Evolutionary conservation across 176 grass and related monocot genomes (phyloP), one percentile per base, ranked within the genome.

Genomic region (Aegilops tauschii): DNA sequence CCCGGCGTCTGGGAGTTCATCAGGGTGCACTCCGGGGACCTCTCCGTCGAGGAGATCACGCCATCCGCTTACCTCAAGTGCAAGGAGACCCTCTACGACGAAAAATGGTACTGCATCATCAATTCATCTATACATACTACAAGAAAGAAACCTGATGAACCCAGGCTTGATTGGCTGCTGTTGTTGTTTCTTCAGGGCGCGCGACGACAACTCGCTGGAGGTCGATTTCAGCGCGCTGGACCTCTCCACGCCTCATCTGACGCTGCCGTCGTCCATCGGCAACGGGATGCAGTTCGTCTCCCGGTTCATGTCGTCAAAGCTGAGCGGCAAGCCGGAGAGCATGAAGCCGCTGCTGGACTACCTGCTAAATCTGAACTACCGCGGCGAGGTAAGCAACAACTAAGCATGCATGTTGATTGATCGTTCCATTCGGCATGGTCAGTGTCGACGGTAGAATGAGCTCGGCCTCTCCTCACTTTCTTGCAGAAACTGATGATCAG

Each of bases 401-500:
- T 52, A 52, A 52, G 49, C 14, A 16, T 8, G 52, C 61, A 84
- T 0, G 45, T 78, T 44, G 45, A 13, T 5, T 28, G 61, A 21
- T 23, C 29, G 8, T 71, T 61, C 3, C 17, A 4, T 69, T 39
- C 6, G 27, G 29, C 21, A 64, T 65, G 31, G 14, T 71, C 13
- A 31, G 16, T 30, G 34, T 7, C 37, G 36, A 73, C 1, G 21
- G 17, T 30, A 76, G 31, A 67, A 45, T 79, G 40, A 79, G 18
- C 47, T 63, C 4, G 18, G 4, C 20, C 47, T 77, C 12, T 58
- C 75, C 30, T 72, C 21, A 31, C 58, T 32, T 40, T 81, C 39
- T 34, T 92, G 80, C 89, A 98, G 97, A 94, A 98, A 77, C 79
- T 98, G 80, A 98, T 98, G 94, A 92, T 98, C 72, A 91, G 94